Conservation (phyloP, 495 filamentous ascomycete species). For the Trichoderma gamsii region DNA sequence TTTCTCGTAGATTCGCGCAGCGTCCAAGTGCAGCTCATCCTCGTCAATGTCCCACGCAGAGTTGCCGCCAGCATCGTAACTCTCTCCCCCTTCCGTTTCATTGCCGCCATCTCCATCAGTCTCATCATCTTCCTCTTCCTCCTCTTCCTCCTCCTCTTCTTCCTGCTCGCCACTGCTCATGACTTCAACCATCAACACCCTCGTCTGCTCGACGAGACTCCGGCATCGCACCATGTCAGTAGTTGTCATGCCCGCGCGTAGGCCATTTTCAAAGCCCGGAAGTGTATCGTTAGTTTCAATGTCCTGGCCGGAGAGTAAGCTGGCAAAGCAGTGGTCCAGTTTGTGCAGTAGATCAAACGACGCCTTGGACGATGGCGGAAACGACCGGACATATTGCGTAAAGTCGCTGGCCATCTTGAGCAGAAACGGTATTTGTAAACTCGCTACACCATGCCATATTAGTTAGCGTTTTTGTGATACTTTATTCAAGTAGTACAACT, state of each 20-base stretch:
- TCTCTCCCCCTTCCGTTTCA: conserved; percentile 20
- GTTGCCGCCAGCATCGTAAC: conserved; percentile 13
- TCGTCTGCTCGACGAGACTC: conserved; percentile 63
- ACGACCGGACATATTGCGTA: conserved; percentile 56
- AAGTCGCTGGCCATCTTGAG: conserved; percentile 68
- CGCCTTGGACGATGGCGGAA: conserved; percentile 56
- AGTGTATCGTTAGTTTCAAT: conserved; percentile 56
- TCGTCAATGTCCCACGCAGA: conserved; percentile 26
- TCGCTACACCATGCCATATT: conserved; percentile 43
- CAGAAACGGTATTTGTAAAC: conserved; percentile 76
- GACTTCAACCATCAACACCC: conserved; percentile 59
- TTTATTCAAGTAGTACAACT: background rate
- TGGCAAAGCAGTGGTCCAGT: conserved; percentile 70
- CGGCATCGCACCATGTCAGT: conserved; percentile 82
- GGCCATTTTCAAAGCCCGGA: conserved; percentile 59
- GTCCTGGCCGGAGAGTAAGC: conserved; percentile 61
- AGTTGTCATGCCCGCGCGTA: conserved; percentile 45
- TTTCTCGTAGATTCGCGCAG: conserved; percentile 69
- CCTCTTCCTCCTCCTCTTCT: conserved; percentile 33
- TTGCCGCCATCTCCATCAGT: conserved; percentile 17
- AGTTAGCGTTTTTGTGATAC: background rate
- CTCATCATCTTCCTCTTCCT: conserved; percentile 20
- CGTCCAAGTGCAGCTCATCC: conserved; percentile 52
- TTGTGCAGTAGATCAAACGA: conserved; percentile 68
- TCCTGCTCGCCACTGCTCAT: conserved; percentile 41